Base-by-base conservation (phyloP, 2,329 filamentous ascomycete genomes). In the Capronia epimyces region DNA sequence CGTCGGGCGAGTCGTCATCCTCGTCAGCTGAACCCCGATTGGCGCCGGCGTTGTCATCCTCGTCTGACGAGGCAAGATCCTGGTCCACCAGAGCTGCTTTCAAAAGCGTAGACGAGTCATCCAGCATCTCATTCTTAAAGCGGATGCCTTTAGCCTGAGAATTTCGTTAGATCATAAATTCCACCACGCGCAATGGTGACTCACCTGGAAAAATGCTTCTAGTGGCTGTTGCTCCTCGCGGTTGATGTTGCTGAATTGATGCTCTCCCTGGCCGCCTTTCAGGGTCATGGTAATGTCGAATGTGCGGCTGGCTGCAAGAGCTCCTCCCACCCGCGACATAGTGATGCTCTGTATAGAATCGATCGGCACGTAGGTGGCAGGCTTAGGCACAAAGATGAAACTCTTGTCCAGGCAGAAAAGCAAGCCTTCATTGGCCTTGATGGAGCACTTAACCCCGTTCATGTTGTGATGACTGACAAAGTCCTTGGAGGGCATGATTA, bases 221-320 rank as follows among this genome's bases (percentile, higher is more conserved):
- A 98, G 80, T 5, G 88, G 87, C 71, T 93, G 87, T 70, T 97
- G 88, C 67, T 98, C 93, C 74, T 98, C 93, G 62, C 91, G 86
- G 68, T 96, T 98, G 69, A 98, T 98, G 75, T 98, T 98, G 73
- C 89, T 95, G 75, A 98, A 98, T 65, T 96, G 90, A 62, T 90
- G 89, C 64, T 95, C 89, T 50, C 87, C 86, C 46, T 81, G 78
- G n/a, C 87, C 87, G 60, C 77, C 82, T 77, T 96, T 97, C 75
- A 96, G 80, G 49, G 84, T 84, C 52, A 98, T 87, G 0, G 89
- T 93, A 62, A 98, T 96, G 68, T 98, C 93, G 66, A 98, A 98
- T 1, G 93, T 98, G 51, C 93, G 87, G 60, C 91, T 86, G 43
- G 93, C 88, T 45, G 91, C 95, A 55, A 97, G 84, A 48, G 91